phyloP scores from a whole-genome alignment of 257 asterid species.

The Solanum okadae region DNA sequence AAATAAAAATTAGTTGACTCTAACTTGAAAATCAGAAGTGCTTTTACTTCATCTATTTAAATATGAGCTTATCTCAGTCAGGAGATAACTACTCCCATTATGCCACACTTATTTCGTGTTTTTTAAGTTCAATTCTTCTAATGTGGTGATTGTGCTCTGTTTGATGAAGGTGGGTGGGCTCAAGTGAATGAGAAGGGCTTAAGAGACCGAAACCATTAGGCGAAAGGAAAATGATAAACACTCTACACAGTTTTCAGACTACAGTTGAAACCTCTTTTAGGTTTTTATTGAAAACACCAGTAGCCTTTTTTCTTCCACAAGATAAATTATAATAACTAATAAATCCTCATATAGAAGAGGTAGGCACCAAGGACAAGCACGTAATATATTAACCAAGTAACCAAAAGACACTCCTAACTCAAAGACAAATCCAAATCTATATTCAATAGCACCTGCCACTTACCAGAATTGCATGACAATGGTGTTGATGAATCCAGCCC shows the following conservation, averaged over 20 bases:
- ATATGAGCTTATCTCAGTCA: not conserved
- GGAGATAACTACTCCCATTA: not conserved
- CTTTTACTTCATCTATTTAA: not conserved
- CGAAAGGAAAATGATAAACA: not conserved
- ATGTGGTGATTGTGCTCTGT: not conserved
- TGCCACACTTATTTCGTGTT: not conserved
- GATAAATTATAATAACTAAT: not conserved
- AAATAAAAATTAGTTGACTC: not conserved
- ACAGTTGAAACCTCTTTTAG: not conserved
- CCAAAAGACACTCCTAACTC: not conserved
- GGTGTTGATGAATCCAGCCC: slow-evolving; percentile 82
- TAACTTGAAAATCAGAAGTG: not conserved
- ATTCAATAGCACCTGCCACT: slow-evolving; percentile 9
- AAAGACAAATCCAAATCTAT: not conserved
- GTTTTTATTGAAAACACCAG: not conserved
- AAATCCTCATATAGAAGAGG: not conserved
- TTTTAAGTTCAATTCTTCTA: not conserved
- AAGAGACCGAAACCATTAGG: not conserved
- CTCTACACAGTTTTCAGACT: not conserved
- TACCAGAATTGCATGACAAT: slow-evolving; percentile 80
- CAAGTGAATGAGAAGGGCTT: not conserved
- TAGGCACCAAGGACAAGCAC: not conserved
- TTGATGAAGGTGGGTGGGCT: not conserved
- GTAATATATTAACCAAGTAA: not conserved
- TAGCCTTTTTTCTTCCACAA: not conserved